Evolutionary conservation across 2,329 filamentous ascomycete species (phyloP), one percentile per base, ranked within the genome.

Genomic region (Phyllosticta citribraziliensis): DNA sequence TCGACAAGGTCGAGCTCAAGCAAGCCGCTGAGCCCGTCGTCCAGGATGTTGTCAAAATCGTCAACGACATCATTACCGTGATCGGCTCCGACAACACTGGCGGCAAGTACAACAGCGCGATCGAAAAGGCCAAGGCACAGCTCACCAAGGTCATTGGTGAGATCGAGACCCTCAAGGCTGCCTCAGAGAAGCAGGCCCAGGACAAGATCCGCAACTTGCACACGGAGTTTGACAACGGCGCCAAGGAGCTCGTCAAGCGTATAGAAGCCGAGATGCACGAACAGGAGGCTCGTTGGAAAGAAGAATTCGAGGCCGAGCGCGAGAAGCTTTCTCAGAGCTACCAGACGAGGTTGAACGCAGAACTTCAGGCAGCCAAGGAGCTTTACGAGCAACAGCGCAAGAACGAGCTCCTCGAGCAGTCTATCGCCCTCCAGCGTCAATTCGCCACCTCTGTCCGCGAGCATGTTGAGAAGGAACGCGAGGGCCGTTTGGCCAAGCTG

Each of bases 11-110:
- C 62, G 82, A 82, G 57, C 83, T 95, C 24, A 81, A 84, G 59
- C 84, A 91, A 68, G 90, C 88, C 58, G 84, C 86, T 63, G 93
- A 97, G 72, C 89, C 90, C 27, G 83, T 96, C 40, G 89, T 97
- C 22, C 91, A 97, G 75, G 91, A 97, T 69, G 81, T 99, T 5
- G 91, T 96, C 63, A 93, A 90, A 78, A 93, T 96, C 77, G 82
- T 99, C 68, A 99, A 99, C 77, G 91, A 96, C 74, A 88, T 99
- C 68, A 96, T 99, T 71, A 86, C 89, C 9, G 90, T 95, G 55
- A 87, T 97, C 72, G 96, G 97, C 74, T 88, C 89, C 62, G 93
- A 96, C 72, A 84, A 87, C 64, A 84, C 89, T 62, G 84, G 87
- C 64, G 82, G 82, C 67, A 91, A 88, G 74, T 96, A 94, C 76